These are phyloP conservation scores for Peronospora farinosa DNA, from an alignment of 352 stramenopile species.

Conservation along the genomic window DNA sequence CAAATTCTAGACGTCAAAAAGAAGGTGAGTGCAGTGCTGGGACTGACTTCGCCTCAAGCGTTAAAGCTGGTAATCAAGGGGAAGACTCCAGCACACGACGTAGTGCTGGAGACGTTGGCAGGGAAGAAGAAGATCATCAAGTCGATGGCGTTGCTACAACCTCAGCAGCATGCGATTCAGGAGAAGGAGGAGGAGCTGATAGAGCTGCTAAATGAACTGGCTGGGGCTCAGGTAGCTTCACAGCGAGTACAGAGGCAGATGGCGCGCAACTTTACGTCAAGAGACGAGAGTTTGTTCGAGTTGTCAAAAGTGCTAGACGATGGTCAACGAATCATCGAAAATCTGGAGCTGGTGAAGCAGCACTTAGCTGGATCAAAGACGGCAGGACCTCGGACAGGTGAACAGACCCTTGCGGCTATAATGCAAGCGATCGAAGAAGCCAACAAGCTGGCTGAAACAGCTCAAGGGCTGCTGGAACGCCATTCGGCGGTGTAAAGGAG, in stretches of 20 bases:
- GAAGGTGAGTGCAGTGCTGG: conserved; percentile 40
- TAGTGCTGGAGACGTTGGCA: conserved; percentile 16
- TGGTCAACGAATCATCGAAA: conserved; percentile 28
- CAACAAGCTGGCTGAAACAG: conserved; percentile 14
- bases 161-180: conserved; percentile 48
- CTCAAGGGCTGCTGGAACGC: conserved; percentile 27
- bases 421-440: conserved; percentile 28
- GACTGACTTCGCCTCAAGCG: conserved; percentile 30
- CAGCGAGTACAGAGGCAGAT: conserved; percentile 40
- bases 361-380: conserved; percentile 30
- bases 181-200: conserved; percentile 65
- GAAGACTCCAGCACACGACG: conserved; percentile 44
- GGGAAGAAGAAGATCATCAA: conserved; percentile 37
- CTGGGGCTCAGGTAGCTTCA: conserved; percentile 27
- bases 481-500: conserved; percentile 17
- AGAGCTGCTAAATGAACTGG: conserved; percentile 57
- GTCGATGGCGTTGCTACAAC: conserved; percentile 63
- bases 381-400: conserved; percentile 9
- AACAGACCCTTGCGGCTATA: conserved; percentile 25
- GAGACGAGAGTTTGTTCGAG: conserved; percentile 46
- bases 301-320: conserved; percentile 40
- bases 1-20: conserved; percentile 42
- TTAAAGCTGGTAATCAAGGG: conserved; percentile 61
- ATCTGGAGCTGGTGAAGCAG: conserved; percentile 45
- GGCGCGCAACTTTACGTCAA: conserved; percentile 41